Percentiles rank a stretch among this genome's conserved stretches.
Conservation (phyloP, 2,329 filamentous ascomycete species). For the Macrophomina phaseolina region DNA sequence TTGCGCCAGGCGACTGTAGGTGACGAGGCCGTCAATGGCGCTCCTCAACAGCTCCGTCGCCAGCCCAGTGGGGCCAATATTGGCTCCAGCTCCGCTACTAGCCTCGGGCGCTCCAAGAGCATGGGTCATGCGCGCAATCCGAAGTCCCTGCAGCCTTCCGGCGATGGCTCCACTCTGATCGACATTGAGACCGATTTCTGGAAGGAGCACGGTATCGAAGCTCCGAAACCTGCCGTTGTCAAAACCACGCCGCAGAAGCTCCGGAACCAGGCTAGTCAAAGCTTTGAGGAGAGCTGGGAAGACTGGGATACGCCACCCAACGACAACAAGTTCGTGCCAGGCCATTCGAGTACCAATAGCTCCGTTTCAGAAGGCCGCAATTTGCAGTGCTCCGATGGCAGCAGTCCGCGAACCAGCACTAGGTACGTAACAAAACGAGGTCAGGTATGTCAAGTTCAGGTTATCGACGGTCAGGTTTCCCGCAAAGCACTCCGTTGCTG, state of each 20-base stretch:
- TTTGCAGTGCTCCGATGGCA: conserved; percentile 47
- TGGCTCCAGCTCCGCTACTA: conserved; percentile 7
- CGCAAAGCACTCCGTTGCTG: neutral
- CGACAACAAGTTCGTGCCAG: conserved; percentile 36
- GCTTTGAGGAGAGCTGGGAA: conserved; percentile 60
- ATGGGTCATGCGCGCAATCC: conserved; percentile 14
- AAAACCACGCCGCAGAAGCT: conserved; percentile 48
- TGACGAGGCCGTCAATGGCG: conserved; percentile 78
- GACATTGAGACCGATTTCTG: conserved; percentile 51
- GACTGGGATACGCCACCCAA: conserved; percentile 52
- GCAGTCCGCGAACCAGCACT: conserved; percentile 60
- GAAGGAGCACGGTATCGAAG: conserved; percentile 49
- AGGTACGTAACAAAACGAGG: conserved; percentile 49
- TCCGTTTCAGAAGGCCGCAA: conserved; percentile 57
- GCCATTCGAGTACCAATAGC: conserved; percentile 48
- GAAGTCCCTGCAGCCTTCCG: conserved; percentile 19
- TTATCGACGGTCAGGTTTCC: conserved; percentile 16
- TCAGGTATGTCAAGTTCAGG: conserved; percentile 28
- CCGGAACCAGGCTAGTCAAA: conserved; percentile 47
- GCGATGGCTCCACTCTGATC: conserved; percentile 35
- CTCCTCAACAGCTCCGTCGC: conserved; percentile 10
- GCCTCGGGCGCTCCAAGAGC: conserved; percentile 20
- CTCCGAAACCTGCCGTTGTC: conserved; percentile 36
- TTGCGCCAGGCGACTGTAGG: conserved; percentile 94
- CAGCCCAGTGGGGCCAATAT: conserved; percentile 19